Percentiles rank a stretch among this genome's conserved stretches.
phyloP scores from a whole-genome alignment of 1,139 yeast genomes.

The Zygosaccharomyces pseudobailii region DNA sequence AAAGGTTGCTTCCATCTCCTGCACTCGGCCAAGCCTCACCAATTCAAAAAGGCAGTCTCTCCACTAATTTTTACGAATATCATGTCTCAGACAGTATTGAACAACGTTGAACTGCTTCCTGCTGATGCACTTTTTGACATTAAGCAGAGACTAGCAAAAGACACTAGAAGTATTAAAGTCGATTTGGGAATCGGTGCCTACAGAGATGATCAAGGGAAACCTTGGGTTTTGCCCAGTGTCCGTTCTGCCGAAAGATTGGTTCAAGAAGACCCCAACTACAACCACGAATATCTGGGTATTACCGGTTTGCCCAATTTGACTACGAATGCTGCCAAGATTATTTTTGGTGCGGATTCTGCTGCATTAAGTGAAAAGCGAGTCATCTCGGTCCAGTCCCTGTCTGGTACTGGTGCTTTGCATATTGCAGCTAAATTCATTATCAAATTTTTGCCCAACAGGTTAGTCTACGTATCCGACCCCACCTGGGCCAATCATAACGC shows the following conservation, averaged over 20 bases:
- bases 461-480: slow-evolving; percentile 76
- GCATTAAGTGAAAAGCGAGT: slow-evolving; percentile 53
- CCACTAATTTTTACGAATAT: neutral
- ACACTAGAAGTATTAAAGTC: slow-evolving; percentile 57
- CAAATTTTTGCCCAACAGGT: slow-evolving; percentile 43
- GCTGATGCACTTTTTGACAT: slow-evolving; percentile 82
- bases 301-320: slow-evolving; percentile 71
- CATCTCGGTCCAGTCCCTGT: slow-evolving; percentile 77
- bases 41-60: neutral
- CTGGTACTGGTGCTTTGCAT: slow-evolving; percentile 96
- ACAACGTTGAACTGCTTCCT: slow-evolving; percentile 55
- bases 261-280: slow-evolving; percentile 54
- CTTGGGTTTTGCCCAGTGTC: slow-evolving; percentile 91
- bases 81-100: slow-evolving; percentile 33
- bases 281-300: slow-evolving; percentile 90
- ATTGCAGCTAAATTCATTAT: slow-evolving; percentile 70
- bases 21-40: neutral
- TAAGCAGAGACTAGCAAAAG: slow-evolving; percentile 67
- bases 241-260: slow-evolving; percentile 58
- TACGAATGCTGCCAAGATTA: slow-evolving; percentile 68
- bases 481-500: slow-evolving; percentile 96
- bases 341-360: slow-evolving; percentile 62
- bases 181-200: slow-evolving; percentile 96
- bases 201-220: slow-evolving; percentile 87
- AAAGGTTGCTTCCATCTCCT: neutral